Conservation (phyloP, 306 rosid species). For the Acacia acuminata region DNA sequence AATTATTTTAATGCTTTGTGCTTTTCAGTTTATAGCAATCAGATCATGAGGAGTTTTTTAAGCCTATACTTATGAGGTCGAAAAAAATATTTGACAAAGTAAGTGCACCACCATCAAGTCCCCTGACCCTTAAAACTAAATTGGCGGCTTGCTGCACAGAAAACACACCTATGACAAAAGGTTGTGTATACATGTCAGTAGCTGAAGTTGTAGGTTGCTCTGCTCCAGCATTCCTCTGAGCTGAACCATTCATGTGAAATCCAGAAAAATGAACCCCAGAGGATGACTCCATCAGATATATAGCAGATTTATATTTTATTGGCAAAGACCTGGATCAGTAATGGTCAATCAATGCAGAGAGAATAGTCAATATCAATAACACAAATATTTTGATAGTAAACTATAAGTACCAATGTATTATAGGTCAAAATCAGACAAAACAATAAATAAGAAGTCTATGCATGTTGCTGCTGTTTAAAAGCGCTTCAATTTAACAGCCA, state of each 20-base stretch:
- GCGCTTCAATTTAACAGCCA: conserved; percentile 3
- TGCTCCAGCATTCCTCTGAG: conserved; percentile 50
- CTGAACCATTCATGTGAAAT: conserved; percentile 82
- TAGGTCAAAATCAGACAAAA: neutral
- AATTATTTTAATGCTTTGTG: neutral
- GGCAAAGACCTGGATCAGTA: conserved; percentile 39
- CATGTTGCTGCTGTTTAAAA: conserved; percentile 16
- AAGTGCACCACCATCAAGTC: neutral
- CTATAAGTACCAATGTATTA: neutral
- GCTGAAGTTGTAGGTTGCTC: conserved; percentile 73
- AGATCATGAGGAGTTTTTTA: conserved; percentile 2
- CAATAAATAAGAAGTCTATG: neutral
- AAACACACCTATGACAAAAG: conserved; percentile 87
- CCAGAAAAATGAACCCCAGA: conserved; percentile 98
- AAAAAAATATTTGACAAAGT: neutral
- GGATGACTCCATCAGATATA: conserved; percentile 83
- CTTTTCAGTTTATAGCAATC: conserved; percentile 18
- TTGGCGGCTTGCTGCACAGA: conserved; percentile 11
- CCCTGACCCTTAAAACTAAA: conserved; percentile 8
- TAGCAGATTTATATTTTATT: conserved; percentile 76
- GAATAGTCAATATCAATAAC: neutral
- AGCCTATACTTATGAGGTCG: conserved; percentile 3
- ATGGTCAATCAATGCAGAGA: conserved; percentile 14
- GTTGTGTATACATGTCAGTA: conserved; percentile 69
- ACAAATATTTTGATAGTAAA: neutral